phyloP scores from a whole-genome alignment of 2,329 filamentous ascomycete genomes.

The Trichoderma atroviride region DNA sequence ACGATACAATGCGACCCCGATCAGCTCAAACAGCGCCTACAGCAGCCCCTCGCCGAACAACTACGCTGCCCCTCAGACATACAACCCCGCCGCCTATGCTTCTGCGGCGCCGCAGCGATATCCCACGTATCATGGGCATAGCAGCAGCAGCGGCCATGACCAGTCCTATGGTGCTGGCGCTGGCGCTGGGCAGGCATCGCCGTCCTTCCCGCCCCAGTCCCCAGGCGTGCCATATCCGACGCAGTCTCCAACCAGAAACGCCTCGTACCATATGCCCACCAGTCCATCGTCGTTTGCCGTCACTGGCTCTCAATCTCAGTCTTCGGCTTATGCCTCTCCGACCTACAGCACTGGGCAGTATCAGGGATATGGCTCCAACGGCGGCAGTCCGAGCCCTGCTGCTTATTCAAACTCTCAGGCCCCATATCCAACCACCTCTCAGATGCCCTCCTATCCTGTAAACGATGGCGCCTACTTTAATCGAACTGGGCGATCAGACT shows the following conservation, averaged over 20 bases:
- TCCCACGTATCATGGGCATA: constrained; percentile 54
- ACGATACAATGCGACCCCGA: constrained; percentile 44
- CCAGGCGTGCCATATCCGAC: constrained; percentile 41
- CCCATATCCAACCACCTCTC: constrained; percentile 56
- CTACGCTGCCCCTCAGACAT: constrained; percentile 56
- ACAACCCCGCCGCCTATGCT: constrained; percentile 64
- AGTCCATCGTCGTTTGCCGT: constrained; percentile 39
- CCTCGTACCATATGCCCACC: constrained; percentile 46
- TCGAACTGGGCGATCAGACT: constrained; percentile 52
- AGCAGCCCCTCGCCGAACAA: constrained; percentile 42
- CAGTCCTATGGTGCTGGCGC: constrained; percentile 39
- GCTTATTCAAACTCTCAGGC: constrained; percentile 44
- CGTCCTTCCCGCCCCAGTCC: constrained; percentile 42
- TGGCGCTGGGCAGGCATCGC: constrained; percentile 33
- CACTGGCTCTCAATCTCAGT: constrained; percentile 35
- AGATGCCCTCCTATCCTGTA: constrained; percentile 55
- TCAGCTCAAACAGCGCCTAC: constrained; percentile 41
- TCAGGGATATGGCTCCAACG: constrained; percentile 45
- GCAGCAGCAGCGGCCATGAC: constrained; percentile 44
- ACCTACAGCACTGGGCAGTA: constrained; percentile 39
- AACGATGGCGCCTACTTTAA: constrained; percentile 51
- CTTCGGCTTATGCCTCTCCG: constrained; percentile 44
- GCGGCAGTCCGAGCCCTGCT: constrained; percentile 43
- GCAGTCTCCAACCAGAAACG: constrained; percentile 37
- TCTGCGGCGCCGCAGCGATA: constrained; percentile 54